Conservation (phyloP, 345 rosid genomes). For the Citrus maxima region DNA sequence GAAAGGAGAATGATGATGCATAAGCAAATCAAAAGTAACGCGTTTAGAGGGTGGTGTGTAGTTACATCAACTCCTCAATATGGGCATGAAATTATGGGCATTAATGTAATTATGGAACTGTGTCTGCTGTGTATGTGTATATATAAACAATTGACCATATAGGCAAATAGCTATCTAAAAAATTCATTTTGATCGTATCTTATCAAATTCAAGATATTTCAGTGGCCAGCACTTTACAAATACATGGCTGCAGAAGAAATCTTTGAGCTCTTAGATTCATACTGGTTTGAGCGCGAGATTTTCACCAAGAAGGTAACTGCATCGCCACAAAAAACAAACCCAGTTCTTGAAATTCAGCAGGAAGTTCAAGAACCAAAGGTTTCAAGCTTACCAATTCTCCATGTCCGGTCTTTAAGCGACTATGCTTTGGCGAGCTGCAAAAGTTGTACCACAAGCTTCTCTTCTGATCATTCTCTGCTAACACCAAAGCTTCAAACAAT, state of each 20-base stretch:
- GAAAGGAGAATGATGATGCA: too few species aligned
- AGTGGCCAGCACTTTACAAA: too few species aligned
- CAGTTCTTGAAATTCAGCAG: conserved; percentile 12
- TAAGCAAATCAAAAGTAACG: too few species aligned
- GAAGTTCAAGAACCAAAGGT: conserved; percentile 20
- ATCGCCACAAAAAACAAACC: conserved; percentile 3
- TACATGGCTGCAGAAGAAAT: conserved; percentile 40
- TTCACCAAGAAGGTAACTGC: conserved; percentile 19
- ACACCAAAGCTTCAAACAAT: conserved; percentile 48
- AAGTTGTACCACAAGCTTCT: conserved; percentile 2
- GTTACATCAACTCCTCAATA: conserved; percentile 1
- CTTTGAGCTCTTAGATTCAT: conserved; percentile 35
- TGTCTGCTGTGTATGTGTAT: too few species aligned
- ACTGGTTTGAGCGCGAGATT: conserved; percentile 45
- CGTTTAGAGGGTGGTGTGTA: background rate
- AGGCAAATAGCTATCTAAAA: background rate
- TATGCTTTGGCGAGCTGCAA: conserved; percentile 25
- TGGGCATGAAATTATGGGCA: conserved; percentile 16
- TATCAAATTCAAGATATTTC: background rate
- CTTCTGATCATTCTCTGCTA: background rate
- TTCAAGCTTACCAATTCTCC: conserved; percentile 18
- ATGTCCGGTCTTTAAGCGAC: conserved; percentile 47
- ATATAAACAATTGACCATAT: background rate
- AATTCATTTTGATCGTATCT: background rate
- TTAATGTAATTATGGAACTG: background rate